Percentiles rank a stretch among this genome's conserved stretches.
Evolutionary conservation across 2,329 filamentous ascomycete species (phyloP).

Genomic region (Penicillium sp.): DNA sequence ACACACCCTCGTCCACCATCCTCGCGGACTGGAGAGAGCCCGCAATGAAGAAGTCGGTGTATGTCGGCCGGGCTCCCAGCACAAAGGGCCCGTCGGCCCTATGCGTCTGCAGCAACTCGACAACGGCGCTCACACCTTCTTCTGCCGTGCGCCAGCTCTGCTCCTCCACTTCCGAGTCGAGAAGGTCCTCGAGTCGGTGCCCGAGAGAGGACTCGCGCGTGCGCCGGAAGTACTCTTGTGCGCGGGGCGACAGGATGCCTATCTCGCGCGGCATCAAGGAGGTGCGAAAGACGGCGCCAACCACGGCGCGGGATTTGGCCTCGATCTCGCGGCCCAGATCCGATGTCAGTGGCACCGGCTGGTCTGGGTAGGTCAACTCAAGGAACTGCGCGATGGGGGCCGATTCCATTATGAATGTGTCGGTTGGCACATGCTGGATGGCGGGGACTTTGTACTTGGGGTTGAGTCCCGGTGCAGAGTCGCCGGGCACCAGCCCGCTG

Average conservation of each 20-base stretch:
- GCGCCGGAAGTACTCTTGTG: constrained; percentile 41
- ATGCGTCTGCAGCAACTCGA: constrained; percentile 36
- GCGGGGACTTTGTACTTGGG: constrained; percentile 43
- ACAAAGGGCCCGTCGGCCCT: constrained; percentile 41
- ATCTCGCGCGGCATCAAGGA: constrained; percentile 42
- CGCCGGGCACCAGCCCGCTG: constrained; percentile 26
- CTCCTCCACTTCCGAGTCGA: constrained; percentile 17
- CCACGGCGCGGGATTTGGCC: constrained; percentile 27
- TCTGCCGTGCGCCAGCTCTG: constrained; percentile 8
- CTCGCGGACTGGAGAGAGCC: constrained; percentile 37
- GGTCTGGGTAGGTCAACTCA: constrained; percentile 41
- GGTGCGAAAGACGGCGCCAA: constrained; percentile 28
- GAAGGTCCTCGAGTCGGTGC: constrained; percentile 38
- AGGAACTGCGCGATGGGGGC: constrained; percentile 41
- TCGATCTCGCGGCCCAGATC: constrained; percentile 38
- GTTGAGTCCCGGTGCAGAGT: constrained; percentile 19
- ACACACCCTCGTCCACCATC: constrained; percentile 32
- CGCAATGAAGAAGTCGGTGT: constrained; percentile 43
- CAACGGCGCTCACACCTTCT: constrained; percentile 27
- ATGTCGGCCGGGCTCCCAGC: constrained; percentile 36
- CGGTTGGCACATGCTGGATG: constrained; percentile 42
- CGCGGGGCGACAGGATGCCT: constrained; percentile 36
- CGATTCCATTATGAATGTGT: constrained; percentile 45
- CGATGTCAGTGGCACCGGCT: constrained; percentile 35
- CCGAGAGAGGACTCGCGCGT: constrained; percentile 40